phyloP scores from a whole-genome alignment of 495 filamentous ascomycete species.

The Coniosporium apollinis region DNA sequence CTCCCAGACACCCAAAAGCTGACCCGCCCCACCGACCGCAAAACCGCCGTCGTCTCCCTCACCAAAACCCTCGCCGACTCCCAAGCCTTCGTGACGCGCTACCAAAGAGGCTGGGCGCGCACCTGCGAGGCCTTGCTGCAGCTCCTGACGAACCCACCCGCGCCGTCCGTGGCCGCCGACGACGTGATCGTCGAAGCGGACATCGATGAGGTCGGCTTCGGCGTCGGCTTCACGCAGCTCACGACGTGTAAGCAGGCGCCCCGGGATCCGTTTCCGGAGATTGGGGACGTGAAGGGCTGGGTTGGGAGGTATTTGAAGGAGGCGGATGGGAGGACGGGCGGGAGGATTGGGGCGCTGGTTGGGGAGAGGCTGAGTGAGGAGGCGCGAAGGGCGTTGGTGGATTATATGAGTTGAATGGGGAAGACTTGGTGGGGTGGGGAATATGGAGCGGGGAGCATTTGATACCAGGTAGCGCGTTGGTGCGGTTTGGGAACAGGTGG shows the following conservation, averaged over 20 bases:
- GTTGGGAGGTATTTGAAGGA: constrained; percentile 53
- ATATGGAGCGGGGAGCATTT: too few species aligned
- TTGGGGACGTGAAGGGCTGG: constrained; percentile 64
- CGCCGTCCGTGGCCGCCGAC: constrained; percentile 45
- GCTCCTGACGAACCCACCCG: constrained; percentile 71
- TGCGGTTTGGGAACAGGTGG: too few species aligned
- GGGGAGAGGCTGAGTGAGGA: constrained; percentile 41
- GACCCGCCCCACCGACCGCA: constrained; percentile 74
- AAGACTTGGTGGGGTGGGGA: too few species aligned
- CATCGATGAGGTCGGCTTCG: constrained; percentile 86
- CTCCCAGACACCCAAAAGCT: constrained; percentile 77
- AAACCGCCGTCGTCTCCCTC: constrained; percentile 79
- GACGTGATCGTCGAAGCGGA: constrained; percentile 69
- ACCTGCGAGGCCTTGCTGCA: constrained; percentile 75
- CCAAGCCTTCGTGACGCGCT: constrained; percentile 45
- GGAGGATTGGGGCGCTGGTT: constrained; percentile 38
- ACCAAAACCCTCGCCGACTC: constrained; percentile 80
- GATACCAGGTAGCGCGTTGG: too few species aligned
- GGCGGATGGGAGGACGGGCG: constrained; percentile 37
- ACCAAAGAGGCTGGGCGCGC: constrained; percentile 74
- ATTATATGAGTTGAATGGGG: constrained; percentile 38
- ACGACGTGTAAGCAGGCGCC: constrained; percentile 61
- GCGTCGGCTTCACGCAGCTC: constrained; percentile 78
- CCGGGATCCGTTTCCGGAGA: constrained; percentile 67
- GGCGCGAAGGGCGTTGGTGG: constrained; percentile 34